Base-by-base conservation (phyloP, 2,329 filamentous ascomycete genomes). In the Didymella segeticola region DNA sequence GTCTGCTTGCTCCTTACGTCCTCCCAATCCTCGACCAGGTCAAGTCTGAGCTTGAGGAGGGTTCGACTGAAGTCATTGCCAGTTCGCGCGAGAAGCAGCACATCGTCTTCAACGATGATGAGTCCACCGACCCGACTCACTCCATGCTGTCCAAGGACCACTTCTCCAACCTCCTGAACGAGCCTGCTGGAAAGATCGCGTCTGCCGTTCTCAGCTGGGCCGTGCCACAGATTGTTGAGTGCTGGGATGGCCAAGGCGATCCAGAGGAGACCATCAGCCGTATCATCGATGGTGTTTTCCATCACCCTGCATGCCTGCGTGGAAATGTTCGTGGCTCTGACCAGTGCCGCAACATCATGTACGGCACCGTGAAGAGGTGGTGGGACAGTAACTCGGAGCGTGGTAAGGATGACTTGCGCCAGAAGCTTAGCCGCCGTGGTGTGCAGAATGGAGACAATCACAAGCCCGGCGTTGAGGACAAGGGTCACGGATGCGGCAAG, bases 91-190 rank as follows among this genome's bases (percentile, higher is more conserved):
- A 88, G 46, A 89, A 96, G 79, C 92, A 96, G 77, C 86, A 89
- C 67, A 83, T 96, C 62, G 91, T 97, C 43, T 97, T 96, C 75
- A 77, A 89, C 37, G 87, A 97, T 61, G 88, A 96, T 68, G 58
- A 83, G 45, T 89, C 80, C 58, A 86, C 86, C 17, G 89, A 97
- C 68, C 93, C 93, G 0, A 97, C 93, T 1, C 93, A 97, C 78
- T 96, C 91, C 17, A 96, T 96, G 93, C 80, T 97, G 46, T 92
- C 91, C 54, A 97, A 97, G 79, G 93, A 97, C 68, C 93, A 97
- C 76, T 97, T 97, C 75, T 90, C 89, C 60, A 96, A 96, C 69
- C 81, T 89, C 26, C 83, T 97, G 55, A 97, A 97, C 72, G 92
- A 96, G 71, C 84, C 92, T 36, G 93, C 91, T 38, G 93, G 93